Conservation (phyloP, 169 alveolate genomes). For the Plasmodium cynomolgi region DNA sequence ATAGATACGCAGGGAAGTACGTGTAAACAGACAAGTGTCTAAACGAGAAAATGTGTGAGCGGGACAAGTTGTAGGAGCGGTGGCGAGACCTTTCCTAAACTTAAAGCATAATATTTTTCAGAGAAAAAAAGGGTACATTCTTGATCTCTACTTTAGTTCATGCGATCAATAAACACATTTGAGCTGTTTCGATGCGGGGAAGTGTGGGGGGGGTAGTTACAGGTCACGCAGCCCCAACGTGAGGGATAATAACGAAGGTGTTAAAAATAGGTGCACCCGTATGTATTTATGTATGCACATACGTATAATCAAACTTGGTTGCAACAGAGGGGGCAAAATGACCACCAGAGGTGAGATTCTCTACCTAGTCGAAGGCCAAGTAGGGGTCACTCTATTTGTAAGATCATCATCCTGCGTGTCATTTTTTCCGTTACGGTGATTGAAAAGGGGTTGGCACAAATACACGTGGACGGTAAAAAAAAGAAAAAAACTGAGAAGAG, state of each 20-base stretch:
- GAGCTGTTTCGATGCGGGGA: background rate
- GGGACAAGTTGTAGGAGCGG: background rate
- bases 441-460: background rate
- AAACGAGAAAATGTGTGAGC: background rate
- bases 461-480: background rate
- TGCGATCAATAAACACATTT: background rate
- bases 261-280: background rate
- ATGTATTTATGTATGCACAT: background rate
- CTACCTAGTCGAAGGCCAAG: background rate
- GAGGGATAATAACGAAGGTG: background rate
- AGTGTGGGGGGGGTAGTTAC: too few species aligned
- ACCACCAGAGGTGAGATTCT: background rate
- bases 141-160: background rate
- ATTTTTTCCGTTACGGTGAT: too few species aligned
- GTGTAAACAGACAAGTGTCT: background rate
- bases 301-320: background rate
- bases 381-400: background rate
- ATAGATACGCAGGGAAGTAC: background rate
- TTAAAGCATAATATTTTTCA: background rate
- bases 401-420: background rate
- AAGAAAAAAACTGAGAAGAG: background rate
- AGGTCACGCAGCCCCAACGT: background rate
- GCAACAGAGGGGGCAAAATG: background rate
- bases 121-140: background rate
- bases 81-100: background rate